These are phyloP conservation scores for Rosa persica DNA, from an alignment of 306 rosid genomes.

Conservation along the genomic window DNA sequence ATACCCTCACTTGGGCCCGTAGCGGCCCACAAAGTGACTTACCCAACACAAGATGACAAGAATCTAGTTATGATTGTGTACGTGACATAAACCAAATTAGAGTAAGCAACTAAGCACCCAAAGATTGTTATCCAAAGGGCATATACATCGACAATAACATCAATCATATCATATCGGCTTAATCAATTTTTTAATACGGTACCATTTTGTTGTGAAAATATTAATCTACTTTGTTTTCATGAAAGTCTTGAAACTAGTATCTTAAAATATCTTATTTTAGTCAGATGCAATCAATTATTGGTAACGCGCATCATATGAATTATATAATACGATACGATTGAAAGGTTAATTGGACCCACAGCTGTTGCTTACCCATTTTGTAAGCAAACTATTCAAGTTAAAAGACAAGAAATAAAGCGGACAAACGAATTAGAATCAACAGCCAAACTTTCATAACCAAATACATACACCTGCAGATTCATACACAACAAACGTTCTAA, in stretches of 20 bases:
- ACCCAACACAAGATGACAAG: background rate
- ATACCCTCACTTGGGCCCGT: background rate
- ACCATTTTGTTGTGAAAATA: background rate
- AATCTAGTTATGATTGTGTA: background rate
- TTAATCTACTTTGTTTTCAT: background rate
- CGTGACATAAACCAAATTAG: background rate
- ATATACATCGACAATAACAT: background rate
- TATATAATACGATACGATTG: background rate
- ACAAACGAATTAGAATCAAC: background rate
- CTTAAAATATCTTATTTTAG: background rate
- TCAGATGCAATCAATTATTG: background rate
- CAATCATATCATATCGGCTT: background rate
- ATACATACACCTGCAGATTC: background rate
- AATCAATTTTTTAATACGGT: background rate
- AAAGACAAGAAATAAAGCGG: background rate
- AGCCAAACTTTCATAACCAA: background rate
- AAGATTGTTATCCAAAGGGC: background rate
- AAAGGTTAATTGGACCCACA: background rate
- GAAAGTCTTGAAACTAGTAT: background rate
- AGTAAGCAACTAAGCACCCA: background rate
- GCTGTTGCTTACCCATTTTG: background rate
- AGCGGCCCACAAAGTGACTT: background rate
- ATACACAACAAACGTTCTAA: background rate
- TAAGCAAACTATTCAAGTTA: background rate
- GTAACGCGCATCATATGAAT: background rate